Base-by-base conservation (phyloP, 2,329 filamentous ascomycete genomes). In the Neurospora sp. region DNA sequence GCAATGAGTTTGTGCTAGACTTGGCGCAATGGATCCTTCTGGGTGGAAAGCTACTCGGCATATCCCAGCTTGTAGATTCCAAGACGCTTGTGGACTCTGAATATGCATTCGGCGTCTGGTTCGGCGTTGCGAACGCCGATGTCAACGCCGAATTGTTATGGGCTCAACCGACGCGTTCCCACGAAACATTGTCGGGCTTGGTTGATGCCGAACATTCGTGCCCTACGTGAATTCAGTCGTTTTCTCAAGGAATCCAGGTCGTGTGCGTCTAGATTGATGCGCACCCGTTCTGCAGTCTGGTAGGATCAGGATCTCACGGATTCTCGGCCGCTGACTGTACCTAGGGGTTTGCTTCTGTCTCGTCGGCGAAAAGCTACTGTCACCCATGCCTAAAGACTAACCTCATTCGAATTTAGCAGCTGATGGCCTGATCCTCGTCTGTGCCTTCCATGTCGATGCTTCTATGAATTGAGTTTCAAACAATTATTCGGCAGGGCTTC, bases 1-100 rank as follows among this genome's bases (percentile, higher is more conserved):
- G 57, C 57, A 66, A 66, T 66, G 57, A 66, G 57, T 66, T 66
- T 66, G 57, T 66, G 57, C 57, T 66, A 66, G 57, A 66, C 57
- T 66, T 66, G 57, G 57, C 57, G 57, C 23, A 66, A 66, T 66
- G 57, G 23, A 66, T 66, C 57, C 62, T 66, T 66, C 23, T 66
- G 62, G 62, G 62, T 66, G 62, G 62, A 66, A 66, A 66, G 62
- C 62, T 28, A 66, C 62, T 66, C 62, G 62, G 62, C 62, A 66
- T 19, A 37, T 66, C 62, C 62, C 62, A 66, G 62, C 62, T 66
- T 66, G 62, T 66, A 66, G 62, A 66, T 66, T 37, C 62, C 28
- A 66, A 66, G 23, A 66, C 23, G 62, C 23, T 66, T 66, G 62
- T 66, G 62, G 62, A 66, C 37, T 37, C 23, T 66, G 15, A 66